Base-by-base conservation (phyloP, 331 rosid genomes). In the Quercus tomentella region DNA sequence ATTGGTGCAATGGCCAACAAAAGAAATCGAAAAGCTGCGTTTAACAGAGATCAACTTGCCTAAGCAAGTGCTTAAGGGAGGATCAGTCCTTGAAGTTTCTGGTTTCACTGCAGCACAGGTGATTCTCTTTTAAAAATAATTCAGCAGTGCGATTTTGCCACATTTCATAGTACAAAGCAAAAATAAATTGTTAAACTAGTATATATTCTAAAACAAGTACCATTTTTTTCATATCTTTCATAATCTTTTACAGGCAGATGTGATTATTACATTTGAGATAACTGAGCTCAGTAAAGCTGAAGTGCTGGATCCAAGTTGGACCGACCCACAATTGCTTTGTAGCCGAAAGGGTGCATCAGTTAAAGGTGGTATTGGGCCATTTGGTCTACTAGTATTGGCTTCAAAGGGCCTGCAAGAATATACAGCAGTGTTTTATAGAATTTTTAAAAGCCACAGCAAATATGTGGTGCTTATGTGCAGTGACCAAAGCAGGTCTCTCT, bases 401-500 rank as follows among this genome's bases (percentile, higher is more conserved):
- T 90, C 98, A 16, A 77, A 88, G 70, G 97, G 84, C 12, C 81
- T 92, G 85, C 41, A 88, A 76, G 98, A 93, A 79, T 79, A 84
- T 73, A 91, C 98, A 2, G 92, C 97, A 52, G 79, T 93, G 8
- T 93, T 88, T 84, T 93, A 85, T 45, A 92, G 90, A 85, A 81
- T 93, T 66, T 88, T 88, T 82, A 89, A 26, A 83, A 31, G 60
- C 52, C 80, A 79, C 6, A 51, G 80, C 62, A 90, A 90, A 79
- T 35, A 82, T 73, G 82, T 87, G 83, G 98, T 90, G 71, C 91
- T 93, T 10, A 43, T 93, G 65, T 93, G 98, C 86, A 93, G 97
- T 82, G 97, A 93, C 72, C 96, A 93, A 82, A 93, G 93, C 95
- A 91, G 95, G 97, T 90, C 35, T 69, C 17, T 49, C 31, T 31